phyloP scores from a whole-genome alignment of 75 land plant genomes.

The Pinus taeda region DNA sequence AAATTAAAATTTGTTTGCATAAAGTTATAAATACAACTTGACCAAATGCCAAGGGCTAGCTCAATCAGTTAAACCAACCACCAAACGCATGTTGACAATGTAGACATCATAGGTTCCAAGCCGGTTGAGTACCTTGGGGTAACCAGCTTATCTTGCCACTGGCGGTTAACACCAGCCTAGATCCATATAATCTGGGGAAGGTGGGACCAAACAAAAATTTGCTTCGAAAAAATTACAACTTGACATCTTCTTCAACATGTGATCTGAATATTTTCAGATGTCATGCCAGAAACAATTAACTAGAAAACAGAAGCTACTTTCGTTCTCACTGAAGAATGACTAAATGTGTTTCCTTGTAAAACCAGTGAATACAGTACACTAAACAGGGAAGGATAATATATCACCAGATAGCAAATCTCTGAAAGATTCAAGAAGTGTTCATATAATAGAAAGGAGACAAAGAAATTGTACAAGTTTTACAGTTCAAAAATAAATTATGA shows the following conservation, averaged over 20 bases:
- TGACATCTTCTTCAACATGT: neutral
- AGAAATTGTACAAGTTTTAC: neutral
- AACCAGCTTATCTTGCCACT: too few relatives aligned
- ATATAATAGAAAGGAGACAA: neutral
- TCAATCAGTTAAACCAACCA: too few relatives aligned
- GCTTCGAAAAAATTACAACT: too few relatives aligned
- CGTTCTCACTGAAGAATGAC: neutral
- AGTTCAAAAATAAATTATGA: neutral
- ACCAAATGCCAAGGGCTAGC: too few relatives aligned
- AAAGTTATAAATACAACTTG: neutral
- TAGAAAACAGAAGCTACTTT: neutral
- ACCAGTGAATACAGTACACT: neutral
- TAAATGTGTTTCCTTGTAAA: neutral
- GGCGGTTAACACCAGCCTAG: too few relatives aligned
- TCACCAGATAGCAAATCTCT: neutral
- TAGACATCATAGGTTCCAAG: too few relatives aligned
- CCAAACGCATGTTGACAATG: too few relatives aligned
- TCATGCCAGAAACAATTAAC: neutral
- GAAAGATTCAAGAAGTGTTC: conserved; percentile 1
- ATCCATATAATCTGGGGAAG: too few relatives aligned
- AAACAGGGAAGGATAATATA: neutral
- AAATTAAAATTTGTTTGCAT: neutral
- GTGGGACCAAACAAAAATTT: too few relatives aligned
- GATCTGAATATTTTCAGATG: neutral
- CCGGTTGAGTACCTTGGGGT: too few relatives aligned